Evolutionary conservation across 2,329 filamentous ascomycete genomes (phyloP), one percentile per base, ranked within the genome.

Genomic region (Epichloe bromicola): DNA sequence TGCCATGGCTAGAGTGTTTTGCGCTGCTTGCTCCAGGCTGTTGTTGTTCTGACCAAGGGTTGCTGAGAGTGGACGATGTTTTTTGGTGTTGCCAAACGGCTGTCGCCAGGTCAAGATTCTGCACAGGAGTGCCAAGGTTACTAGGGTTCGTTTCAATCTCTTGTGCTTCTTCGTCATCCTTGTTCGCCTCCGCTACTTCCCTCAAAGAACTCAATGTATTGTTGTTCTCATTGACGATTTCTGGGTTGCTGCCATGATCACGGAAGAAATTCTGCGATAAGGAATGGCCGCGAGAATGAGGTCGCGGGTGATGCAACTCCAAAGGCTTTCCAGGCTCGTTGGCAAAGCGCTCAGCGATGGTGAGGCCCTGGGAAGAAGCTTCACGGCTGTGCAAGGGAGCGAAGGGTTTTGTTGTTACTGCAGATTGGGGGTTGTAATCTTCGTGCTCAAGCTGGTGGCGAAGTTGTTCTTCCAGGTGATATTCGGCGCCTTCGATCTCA

Each of bases 401-500:
- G 23, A 61, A 56, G 10, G 58, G 58, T 48, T 58, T 59, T 5
- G 57, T 55, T 34, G 60, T 56, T 20, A 56, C 58, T 39, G 56
- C 54, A 44, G 52, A 55, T 23, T 82, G 80, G 2, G 83, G 83
- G 59, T 81, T 86, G 61, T 87, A 85, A 57, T 88, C 85, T 51
- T 86, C 83, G 57, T 89, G 84, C 53, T 90, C 85, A 46, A 91
- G 73, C 60, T 91, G 84, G 50, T 85, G 82, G 48, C 87, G 82
- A 55, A 90, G 81, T 54, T 87, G 82, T 62, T 89, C 82, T 62
- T 90, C 86, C 54, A 93, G 67, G 59, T 91, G 87, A 61, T 93
- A 91, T 60, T 95, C 87, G 4, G 86, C 84, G 61, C 90, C 86
- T 47, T 93, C 85, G 51, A 94, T 84, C 58, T 93, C 88, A 55